Base-by-base conservation (phyloP, 2,329 filamentous ascomycete species). In the Neofusicoccum sp. region DNA sequence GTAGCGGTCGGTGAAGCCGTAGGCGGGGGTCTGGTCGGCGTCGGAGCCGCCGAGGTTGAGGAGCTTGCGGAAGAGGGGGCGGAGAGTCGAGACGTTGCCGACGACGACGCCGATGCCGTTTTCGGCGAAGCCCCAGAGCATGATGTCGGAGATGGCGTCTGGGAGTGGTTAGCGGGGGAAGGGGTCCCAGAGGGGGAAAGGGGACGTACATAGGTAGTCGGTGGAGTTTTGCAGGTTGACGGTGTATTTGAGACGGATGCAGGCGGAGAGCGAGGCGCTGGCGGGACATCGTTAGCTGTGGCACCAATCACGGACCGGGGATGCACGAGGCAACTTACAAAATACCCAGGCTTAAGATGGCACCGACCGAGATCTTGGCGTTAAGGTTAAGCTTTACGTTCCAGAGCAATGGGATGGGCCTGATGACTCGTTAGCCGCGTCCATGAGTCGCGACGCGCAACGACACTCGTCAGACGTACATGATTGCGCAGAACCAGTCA, bases 61-160 rank as follows among this genome's bases (percentile, higher is more conserved):
- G 6, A 66, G 20, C 11, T 63, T 65, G 20, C 68, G 69, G 59
- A 75, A 71, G 7, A 75, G 65, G 1, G 73, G 73, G 1, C 71
- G 68, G 11, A 75, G 66, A 1, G 72, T 74, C 3, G 69, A 67
- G 6, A 74, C 65, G 54, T 69, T 71, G 12, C 70, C 73, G 5
- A 73, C 71, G 12, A 74, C 67, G 62, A 74, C 67, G 4, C 72
- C 72, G 4, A 73, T 68, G 4, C 69, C 72, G n/a, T 71, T 71
- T 38, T 74, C 73, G 6, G 71, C 71, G 51, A 72, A 74, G 3
- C 72, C 72, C 73, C 72, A 75, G 43, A 74, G 70, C 30, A 74
- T 65, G 24, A 75, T 67, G 49, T 75, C 66, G 16, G 68, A 71
- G 24, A 75, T 65, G 30, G 66, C 68, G 51, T 70, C 64, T 67